Base-by-base conservation (phyloP, 2,329 filamentous ascomycete species). In the Epichloe sp. region DNA sequence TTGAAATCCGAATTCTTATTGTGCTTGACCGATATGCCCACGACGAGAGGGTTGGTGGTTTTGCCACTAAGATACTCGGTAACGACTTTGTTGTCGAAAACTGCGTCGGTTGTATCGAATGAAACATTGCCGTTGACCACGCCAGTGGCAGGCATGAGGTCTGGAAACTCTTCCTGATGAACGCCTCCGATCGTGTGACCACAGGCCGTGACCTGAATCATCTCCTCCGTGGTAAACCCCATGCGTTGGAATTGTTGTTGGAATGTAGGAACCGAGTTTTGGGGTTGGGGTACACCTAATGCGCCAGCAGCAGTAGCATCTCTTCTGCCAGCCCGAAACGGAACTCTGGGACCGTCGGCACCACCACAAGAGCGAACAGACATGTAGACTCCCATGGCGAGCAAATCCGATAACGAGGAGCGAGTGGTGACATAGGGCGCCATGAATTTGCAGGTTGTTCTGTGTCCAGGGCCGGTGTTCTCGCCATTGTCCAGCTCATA, bases 161-260 rank as follows among this genome's bases (percentile, higher is more conserved):
- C 65, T 0, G 76, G 74, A 54, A 79, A 79, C 55, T 79, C 70
- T 10, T 60, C 59, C 26, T 68, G 66, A 62, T 83, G 79, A 7
- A 82, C 79, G 15, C 78, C 76, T 21, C 80, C 80, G 21, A 83
- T 61, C 0, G 76, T 77, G 60, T 83, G 80, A 2, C 80, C 80
- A 59, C 80, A 83, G 10, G 78, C 79, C 2, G 72, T 73, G 23
- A 79, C 66, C 58, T 77, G 72, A 42, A 83, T 80, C 77, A 82
- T 82, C 56, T 82, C 76, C 15, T 68, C 62, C 11, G 62, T 61
- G 48, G 63, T 72, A 63, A 82, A 82, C 5, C 79, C 79, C 69
- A 80, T 77, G 47, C 78, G 71, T 5, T 64, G 52, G 57, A 82
- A 83, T 59, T 80, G 77, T 48, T 74, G 71, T 48, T 65, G 59